phyloP scores from a whole-genome alignment of 202 grass and related monocot genomes.

The Panicum hallii region DNA sequence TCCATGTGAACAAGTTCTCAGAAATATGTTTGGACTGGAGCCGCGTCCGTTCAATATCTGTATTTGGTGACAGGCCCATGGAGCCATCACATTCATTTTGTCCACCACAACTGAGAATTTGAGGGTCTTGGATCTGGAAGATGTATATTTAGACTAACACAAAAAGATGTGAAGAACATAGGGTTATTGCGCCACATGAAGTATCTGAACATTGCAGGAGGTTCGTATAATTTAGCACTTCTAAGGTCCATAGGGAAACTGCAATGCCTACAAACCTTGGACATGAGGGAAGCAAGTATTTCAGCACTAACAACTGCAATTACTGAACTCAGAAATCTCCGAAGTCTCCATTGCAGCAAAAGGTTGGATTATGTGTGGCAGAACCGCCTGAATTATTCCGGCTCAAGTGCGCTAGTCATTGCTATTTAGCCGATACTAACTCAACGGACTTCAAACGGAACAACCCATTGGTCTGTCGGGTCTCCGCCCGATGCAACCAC shows the following conservation, averaged over 20 bases:
- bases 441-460: too few relatives aligned
- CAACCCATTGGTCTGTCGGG: too few relatives aligned
- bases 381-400: too few relatives aligned
- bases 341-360: constrained; percentile 1
- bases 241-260: constrained; percentile 33
- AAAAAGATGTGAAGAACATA: constrained; percentile 13
- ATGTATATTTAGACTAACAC: neutral
- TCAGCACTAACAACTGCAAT: constrained; percentile 9
- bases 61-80: constrained; percentile 25
- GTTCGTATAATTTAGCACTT: constrained; percentile 7
- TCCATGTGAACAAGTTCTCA: neutral
- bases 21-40: constrained; percentile 27
- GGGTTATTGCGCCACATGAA: constrained; percentile 32
- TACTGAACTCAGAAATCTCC: neutral
- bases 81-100: neutral
- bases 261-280: constrained; percentile 10
- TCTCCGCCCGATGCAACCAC: too few relatives aligned
- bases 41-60: constrained; percentile 35
- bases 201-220: neutral
- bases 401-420: too few relatives aligned
- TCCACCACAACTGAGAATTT: constrained; percentile 22
- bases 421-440: too few relatives aligned
- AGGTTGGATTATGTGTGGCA: neutral
- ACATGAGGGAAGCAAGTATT: neutral
- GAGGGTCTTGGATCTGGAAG: constrained; percentile 35